Evolutionary conservation across 805 yeast genomes (phyloP).

Genomic region (Blastobotrys terrestris): DNA sequence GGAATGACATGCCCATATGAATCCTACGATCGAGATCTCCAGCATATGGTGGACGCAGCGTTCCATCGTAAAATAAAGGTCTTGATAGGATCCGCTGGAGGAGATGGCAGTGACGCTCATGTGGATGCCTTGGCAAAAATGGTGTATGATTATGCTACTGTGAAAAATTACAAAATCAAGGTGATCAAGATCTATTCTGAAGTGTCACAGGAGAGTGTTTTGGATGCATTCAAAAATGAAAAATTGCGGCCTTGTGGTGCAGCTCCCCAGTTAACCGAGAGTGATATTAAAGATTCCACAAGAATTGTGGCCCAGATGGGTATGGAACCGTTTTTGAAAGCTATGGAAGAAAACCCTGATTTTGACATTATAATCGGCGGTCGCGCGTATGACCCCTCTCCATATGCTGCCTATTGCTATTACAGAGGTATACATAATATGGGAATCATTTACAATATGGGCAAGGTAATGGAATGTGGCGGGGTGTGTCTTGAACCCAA

Average conservation of each 20-base stretch:
- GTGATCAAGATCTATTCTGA: constrained; percentile 2
- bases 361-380: constrained; percentile 9
- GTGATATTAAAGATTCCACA: not conserved
- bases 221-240: not conserved
- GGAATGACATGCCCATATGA: not conserved
- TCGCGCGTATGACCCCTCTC: constrained; percentile 9
- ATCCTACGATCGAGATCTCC: constrained; percentile 3
- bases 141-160: no score
- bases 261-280: not conserved
- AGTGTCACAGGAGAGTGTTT: not conserved
- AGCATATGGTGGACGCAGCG: not conserved
- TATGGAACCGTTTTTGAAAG: constrained; percentile 7
- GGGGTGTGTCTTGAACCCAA: no score
- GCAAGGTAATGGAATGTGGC: constrained; percentile 10
- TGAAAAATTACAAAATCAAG: not conserved
- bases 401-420: constrained; percentile 8
- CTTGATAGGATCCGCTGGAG: no score
- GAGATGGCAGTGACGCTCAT: no score
- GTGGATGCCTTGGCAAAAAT: no score
- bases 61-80: no score
- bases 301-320: constrained; percentile 9
- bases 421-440: not conserved
- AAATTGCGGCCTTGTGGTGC: not conserved
- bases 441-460: constrained; percentile 7
- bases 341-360: constrained; percentile 7